Percentiles rank a stretch among this genome's conserved stretches.
Evolutionary conservation across 768 basidiomycete genomes (phyloP).

Genomic region (Trametes cinnabarina): DNA sequence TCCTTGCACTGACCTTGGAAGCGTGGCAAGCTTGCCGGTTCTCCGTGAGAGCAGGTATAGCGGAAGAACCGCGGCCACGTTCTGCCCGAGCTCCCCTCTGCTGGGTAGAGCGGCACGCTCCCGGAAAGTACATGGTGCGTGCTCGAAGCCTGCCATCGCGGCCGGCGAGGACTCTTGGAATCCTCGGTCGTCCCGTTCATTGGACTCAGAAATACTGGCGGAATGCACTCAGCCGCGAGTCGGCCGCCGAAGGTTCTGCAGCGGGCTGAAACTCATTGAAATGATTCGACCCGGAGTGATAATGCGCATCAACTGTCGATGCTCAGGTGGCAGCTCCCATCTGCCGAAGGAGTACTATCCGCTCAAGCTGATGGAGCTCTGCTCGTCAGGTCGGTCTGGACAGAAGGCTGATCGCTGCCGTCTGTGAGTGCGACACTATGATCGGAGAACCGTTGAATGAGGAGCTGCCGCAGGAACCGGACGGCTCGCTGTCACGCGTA

Average conservation of each 20-base stretch:
- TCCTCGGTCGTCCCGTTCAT: not conserved
- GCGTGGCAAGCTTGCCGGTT: not conserved
- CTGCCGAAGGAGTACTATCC: not conserved
- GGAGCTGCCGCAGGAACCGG: no score
- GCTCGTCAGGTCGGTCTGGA: no score
- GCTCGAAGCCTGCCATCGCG: not conserved
- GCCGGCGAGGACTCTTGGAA: no score
- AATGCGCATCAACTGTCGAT: not conserved
- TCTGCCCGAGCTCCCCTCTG: conserved; percentile 10
- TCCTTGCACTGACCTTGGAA: not conserved
- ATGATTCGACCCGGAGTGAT: not conserved
- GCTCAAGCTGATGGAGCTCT: not conserved
- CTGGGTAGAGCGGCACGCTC: conserved; percentile 1
- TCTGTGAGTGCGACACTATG: no score
- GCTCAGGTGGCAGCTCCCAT: not conserved
- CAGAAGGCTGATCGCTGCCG: no score
- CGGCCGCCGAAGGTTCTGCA: not conserved
- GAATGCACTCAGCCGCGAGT: not conserved
- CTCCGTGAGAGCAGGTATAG: not conserved
- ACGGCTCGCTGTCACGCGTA: no score
- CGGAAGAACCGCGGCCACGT: not conserved
- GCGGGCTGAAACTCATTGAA: not conserved
- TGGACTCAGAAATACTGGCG: not conserved
- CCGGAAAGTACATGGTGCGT: not conserved
- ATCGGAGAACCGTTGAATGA: no score